Evolutionary conservation across 2,329 filamentous ascomycete genomes (phyloP).

Genomic region (Knoxdaviesia proteae): DNA sequence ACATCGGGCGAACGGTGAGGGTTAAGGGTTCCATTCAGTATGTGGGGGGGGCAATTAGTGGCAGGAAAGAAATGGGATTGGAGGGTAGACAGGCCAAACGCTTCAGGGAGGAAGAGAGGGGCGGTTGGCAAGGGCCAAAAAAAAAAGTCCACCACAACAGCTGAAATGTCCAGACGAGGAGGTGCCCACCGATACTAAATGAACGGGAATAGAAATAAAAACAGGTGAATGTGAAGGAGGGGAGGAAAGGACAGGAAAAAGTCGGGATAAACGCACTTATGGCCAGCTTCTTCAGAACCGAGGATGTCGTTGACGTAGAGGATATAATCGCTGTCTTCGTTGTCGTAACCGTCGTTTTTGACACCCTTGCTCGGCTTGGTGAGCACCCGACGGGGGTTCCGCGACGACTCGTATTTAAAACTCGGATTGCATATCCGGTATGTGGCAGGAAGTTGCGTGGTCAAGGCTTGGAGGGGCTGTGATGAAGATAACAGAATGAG

Average conservation of each 20-base stretch:
- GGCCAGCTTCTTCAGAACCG: conserved; percentile 89
- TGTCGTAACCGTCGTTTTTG: conserved; percentile 98
- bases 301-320: conserved; percentile 97
- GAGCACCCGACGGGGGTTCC: conserved; percentile 83
- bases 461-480: conserved; percentile 86
- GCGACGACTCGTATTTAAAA: conserved; percentile 97
- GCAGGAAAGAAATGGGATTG: too few species aligned
- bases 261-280: conserved; percentile 45
- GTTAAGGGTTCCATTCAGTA: too few species aligned
- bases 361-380: conserved; percentile 97
- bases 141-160: too few species aligned
- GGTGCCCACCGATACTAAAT: too few species aligned
- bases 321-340: conserved; percentile 98
- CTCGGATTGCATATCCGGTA: conserved; percentile 96
- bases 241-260: neutral
- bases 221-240: neutral
- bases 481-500: neutral
- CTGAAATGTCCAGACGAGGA: too few species aligned
- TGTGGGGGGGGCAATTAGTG: too few species aligned
- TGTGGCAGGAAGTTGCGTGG: conserved; percentile 76
- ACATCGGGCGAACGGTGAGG: too few species aligned
- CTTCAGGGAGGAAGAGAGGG: too few species aligned
- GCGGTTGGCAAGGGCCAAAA: too few species aligned
- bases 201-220: neutral
- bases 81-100: too few species aligned